Conservation (phyloP, 2,329 filamentous ascomycete species). For the Colletotrichum lini region DNA sequence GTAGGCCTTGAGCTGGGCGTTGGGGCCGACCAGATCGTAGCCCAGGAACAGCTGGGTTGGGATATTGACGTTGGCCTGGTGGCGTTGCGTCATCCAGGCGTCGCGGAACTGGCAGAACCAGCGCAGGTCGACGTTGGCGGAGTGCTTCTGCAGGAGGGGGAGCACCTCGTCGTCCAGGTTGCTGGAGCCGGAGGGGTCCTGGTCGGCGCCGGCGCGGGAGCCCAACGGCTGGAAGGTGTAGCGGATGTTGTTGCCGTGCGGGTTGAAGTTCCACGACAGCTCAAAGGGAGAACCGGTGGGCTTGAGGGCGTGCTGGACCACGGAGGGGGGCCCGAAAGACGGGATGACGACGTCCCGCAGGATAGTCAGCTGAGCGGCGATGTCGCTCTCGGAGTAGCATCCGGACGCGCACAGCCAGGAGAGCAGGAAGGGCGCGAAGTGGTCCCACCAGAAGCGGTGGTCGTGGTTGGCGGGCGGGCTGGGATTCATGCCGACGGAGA, state of each 20-base stretch:
- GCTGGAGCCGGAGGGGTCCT: constrained; percentile 10
- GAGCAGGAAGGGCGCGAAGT: constrained; percentile 11
- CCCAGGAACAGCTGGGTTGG: constrained; percentile 2
- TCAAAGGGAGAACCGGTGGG: constrained; percentile 12
- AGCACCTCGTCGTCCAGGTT: constrained; percentile 11
- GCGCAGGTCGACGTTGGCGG: constrained; percentile 3
- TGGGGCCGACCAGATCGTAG: constrained; percentile 1
- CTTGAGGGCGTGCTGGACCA: constrained; percentile 9
- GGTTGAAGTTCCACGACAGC: constrained; percentile 11
- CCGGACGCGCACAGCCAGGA: not conserved
- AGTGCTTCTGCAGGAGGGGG: constrained; percentile 10
- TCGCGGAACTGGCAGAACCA: constrained; percentile 15
- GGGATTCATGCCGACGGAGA: not conserved
- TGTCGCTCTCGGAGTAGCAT: constrained; percentile 9
- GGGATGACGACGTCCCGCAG: constrained; percentile 16
- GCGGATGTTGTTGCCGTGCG: constrained; percentile 1
- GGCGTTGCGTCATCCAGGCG: constrained; percentile 7
- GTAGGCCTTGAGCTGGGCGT: constrained; percentile 4
- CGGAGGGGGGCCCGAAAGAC: constrained; percentile 1
- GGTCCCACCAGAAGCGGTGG: constrained; percentile 16
- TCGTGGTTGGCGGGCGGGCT: not conserved
- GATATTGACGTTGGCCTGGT: constrained; percentile 8
- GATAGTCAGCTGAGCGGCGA: constrained; percentile 3
- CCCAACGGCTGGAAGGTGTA: constrained; percentile 12
- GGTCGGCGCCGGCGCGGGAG: constrained; percentile 6